Base-by-base conservation (phyloP, 164 flowering plant species). In the Tetrastigma voinierianum region DNA sequence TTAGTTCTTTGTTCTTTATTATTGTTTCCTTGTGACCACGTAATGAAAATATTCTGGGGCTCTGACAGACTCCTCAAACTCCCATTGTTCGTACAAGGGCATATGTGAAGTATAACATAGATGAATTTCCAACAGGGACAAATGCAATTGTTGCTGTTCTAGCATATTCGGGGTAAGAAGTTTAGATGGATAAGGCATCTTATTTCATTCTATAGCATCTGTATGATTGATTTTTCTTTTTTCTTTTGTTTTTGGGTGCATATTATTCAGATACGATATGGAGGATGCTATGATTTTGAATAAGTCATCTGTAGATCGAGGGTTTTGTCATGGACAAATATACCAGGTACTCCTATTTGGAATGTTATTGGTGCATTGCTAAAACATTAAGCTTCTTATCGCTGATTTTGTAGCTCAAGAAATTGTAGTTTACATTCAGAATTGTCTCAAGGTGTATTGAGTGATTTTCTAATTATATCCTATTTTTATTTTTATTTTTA, bases 251-350 rank as follows among this genome's bases (percentile, higher is more conserved):
- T n/a, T n/a, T n/a, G n/a, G n/a, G n/a, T 63, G n/a, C 57, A 21
- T 20, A 46, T 70, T 55, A 19, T 76, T 20, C 81, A 94, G 98
- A 23, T 94, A 90, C 76, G 97, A 95, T 72, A 95, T 95, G 98
- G 98, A 95, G 75, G 98, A 95, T 78, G 97, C 98, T 53, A 95
- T 95, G 98, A 91, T 95, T 71, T 78, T 95, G 74, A 95, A 95
- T 59, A 95, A 90, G 78, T 92, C 98, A 43, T 85, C 98, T 70
- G 97, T 95, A 43, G 98, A 95, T 10, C 94, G 97, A 59, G 98
- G 98, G 55, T 68, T 91, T 84, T 87, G 67, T 71, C 97, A 83
- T 78, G 97, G 90, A 62, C 86, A 85, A 64, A 84, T 92, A 70
- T 95, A 90, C 70, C 95, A 90, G 96, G 98, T 94, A 57, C 47